Percentiles rank a stretch among this genome's conserved stretches.
Evolutionary conservation across 169 alveolate species (phyloP).

Genomic region (Cryptosporidium ubiquitum): DNA sequence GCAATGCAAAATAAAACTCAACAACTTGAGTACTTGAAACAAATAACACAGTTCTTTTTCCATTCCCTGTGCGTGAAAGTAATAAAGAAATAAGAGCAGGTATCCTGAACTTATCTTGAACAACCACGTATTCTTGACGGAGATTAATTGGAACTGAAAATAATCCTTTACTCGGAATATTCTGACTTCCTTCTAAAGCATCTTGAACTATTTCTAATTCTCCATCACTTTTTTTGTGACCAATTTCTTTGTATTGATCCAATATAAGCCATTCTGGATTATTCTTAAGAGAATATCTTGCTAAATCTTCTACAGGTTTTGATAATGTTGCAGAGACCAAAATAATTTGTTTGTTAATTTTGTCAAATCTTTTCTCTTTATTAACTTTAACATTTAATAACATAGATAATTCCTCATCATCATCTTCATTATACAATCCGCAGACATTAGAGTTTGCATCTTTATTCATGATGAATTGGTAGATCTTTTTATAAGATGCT

Average conservation of each 20-base stretch:
- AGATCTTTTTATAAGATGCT: slow-evolving; percentile 89
- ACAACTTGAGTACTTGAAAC: slow-evolving; percentile 73
- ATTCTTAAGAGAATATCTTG: slow-evolving; percentile 80
- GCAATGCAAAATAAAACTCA: slow-evolving; percentile 43
- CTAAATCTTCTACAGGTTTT: slow-evolving; percentile 82
- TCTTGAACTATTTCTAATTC: background rate
- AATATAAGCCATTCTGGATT: slow-evolving; percentile 75
- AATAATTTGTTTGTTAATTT: slow-evolving; percentile 77
- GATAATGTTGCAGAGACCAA: slow-evolving; percentile 86
- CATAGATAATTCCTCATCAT: slow-evolving; percentile 23
- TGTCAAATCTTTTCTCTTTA: slow-evolving; percentile 3
- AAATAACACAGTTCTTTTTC: slow-evolving; percentile 52
- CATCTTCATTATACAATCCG: slow-evolving; percentile 11
- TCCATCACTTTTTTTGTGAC: background rate
- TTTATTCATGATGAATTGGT: slow-evolving; percentile 62
- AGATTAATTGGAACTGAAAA: slow-evolving; percentile 63
- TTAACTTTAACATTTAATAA: slow-evolving; percentile 13
- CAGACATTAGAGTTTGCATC: background rate
- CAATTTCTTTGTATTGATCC: slow-evolving; percentile 49
- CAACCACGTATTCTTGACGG: slow-evolving; percentile 55
- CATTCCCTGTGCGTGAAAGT: slow-evolving; percentile 22
- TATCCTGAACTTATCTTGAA: slow-evolving; percentile 57
- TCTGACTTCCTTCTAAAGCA: background rate
- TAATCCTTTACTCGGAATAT: slow-evolving; percentile 39
- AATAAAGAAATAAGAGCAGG: slow-evolving; percentile 64